Evolutionary conservation across 2,329 filamentous ascomycete genomes (phyloP).

Genomic region (Trichoderma harzianum): DNA sequence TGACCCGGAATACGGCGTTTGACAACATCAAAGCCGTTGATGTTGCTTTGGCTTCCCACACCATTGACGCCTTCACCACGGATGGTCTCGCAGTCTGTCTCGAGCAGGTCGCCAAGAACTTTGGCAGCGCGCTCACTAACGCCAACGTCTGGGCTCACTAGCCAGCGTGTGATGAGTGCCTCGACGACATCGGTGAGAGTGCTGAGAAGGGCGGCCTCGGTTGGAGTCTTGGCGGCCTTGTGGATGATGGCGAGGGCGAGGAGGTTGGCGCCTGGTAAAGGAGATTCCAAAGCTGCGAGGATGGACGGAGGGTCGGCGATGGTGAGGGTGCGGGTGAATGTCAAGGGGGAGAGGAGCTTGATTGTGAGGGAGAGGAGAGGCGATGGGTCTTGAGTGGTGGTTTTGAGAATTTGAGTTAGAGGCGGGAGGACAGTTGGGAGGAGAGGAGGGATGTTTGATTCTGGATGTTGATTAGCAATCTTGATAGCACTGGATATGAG

Average conservation of each 20-base stretch:
- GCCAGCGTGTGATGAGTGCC: conserved; percentile 50
- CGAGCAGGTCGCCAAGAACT: conserved; percentile 52
- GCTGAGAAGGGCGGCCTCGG: conserved; percentile 49
- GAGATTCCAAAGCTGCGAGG: conserved; percentile 50
- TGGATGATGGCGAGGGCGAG: conserved; percentile 55
- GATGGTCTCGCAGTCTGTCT: conserved; percentile 49
- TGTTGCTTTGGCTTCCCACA: conserved; percentile 9
- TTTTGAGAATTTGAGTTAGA: conserved; percentile 51
- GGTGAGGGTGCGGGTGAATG: conserved; percentile 49
- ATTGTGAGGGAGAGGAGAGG: conserved; percentile 51
- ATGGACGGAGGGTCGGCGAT: conserved; percentile 51
- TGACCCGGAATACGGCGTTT: conserved; percentile 45
- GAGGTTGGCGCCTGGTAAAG: conserved; percentile 54
- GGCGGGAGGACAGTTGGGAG: conserved; percentile 52
- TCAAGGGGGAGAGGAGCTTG: conserved; percentile 54
- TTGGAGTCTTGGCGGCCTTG: conserved; percentile 49
- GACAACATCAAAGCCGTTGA: conserved; percentile 35
- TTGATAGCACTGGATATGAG: neutral
- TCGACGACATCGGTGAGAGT: conserved; percentile 47
- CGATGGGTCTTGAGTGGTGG: conserved; percentile 48
- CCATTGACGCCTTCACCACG: conserved; percentile 28
- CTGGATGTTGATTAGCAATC: conserved; percentile 30
- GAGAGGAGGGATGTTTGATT: conserved; percentile 50
- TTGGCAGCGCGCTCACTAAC: conserved; percentile 53
- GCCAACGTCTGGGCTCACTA: conserved; percentile 50